These are phyloP conservation scores for Haplographium delicatum DNA, from an alignment of 495 filamentous ascomycete genomes.

Conservation along the genomic window DNA sequence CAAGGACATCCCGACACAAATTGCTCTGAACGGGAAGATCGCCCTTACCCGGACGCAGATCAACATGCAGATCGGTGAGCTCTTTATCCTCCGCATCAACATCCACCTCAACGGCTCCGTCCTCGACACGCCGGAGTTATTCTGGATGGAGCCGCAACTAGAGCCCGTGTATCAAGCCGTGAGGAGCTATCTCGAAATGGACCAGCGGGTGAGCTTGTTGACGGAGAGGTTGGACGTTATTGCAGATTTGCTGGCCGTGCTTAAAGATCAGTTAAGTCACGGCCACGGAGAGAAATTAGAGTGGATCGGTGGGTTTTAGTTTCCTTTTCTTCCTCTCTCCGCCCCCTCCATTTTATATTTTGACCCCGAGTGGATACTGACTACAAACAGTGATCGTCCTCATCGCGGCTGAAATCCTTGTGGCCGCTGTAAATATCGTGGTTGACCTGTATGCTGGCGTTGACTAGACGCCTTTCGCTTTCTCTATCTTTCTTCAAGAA, in stretches of 20 bases:
- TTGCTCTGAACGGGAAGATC: conserved; percentile 87
- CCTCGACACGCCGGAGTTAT: conserved; percentile 93
- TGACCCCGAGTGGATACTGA: neutral
- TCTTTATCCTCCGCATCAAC: conserved; percentile 95
- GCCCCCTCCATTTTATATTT: neutral
- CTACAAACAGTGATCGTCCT: conserved; percentile 73
- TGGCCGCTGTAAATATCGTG: conserved; percentile 90
- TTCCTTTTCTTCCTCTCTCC: neutral
- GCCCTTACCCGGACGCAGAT: conserved; percentile 77
- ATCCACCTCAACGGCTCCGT: conserved; percentile 97
- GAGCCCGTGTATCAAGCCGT: conserved; percentile 95
- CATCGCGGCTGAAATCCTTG: conserved; percentile 92
- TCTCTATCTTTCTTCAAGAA: too few species aligned
- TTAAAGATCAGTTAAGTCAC: conserved; percentile 94
- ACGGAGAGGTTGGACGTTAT: conserved; percentile 91
- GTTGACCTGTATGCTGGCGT: conserved; percentile 90
- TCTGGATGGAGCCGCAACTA: conserved; percentile 96
- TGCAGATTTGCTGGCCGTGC: conserved; percentile 84
- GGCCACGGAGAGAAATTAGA: conserved; percentile 94
- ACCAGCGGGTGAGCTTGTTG: conserved; percentile 84
- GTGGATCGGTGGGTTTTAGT: conserved; percentile 68
- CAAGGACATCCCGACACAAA: conserved; percentile 82
- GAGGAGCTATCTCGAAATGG: conserved; percentile 93
- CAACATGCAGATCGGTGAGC: conserved; percentile 97
- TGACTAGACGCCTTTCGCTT: too few species aligned